Base-by-base conservation (phyloP, 2,329 filamentous ascomycete species). In the Juglanconis juglandina region DNA sequence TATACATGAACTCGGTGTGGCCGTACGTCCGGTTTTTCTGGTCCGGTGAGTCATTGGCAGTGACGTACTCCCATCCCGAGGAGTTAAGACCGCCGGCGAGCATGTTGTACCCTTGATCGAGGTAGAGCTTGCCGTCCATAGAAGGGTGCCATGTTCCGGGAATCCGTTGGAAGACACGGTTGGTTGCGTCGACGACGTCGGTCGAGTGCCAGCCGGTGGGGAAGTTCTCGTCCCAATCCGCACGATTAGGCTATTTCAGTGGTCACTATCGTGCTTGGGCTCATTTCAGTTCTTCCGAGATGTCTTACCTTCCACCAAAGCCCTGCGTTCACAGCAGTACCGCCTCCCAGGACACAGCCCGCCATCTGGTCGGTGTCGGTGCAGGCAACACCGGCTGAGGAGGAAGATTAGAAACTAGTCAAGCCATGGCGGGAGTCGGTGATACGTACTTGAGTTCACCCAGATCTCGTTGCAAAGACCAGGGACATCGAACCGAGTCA, bases 191-290 rank as follows among this genome's bases (percentile, higher is more conserved):
- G 62, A 76, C 75, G 69, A 91, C 81, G 66, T 91, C 87, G 5
- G 75, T 70, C 17, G 84, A 79, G 72, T 88, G 86, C 89, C 89
- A 92, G 35, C 88, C 89, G 1, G 75, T 65, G 1, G 89, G 89
- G 76, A 90, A 92, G 71, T 89, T 88, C 70, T 83, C 80, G 69
- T 92, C 86, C 77, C 88, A 92, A 69, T 92, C 89, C 7, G 76
- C 70, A 5, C 82, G 78, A 62, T 87, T 83, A 0, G 89, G 82
- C 75, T 81, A 32, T 24, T 3, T 24, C 2, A 2, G 56, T 5
- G 34, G 30, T 13, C 17, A 49, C 10, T 49, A 24, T 24, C 24
- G 24, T 24, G 24, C 24, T 24, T 24, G 24, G 24, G 24, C 24
- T 24, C 24, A 24, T 24, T 24, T 24, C 24, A 24, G 24, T 24